Conservation (phyloP, 202 grass and related monocot species). For the Elaeis oleifera region DNA sequence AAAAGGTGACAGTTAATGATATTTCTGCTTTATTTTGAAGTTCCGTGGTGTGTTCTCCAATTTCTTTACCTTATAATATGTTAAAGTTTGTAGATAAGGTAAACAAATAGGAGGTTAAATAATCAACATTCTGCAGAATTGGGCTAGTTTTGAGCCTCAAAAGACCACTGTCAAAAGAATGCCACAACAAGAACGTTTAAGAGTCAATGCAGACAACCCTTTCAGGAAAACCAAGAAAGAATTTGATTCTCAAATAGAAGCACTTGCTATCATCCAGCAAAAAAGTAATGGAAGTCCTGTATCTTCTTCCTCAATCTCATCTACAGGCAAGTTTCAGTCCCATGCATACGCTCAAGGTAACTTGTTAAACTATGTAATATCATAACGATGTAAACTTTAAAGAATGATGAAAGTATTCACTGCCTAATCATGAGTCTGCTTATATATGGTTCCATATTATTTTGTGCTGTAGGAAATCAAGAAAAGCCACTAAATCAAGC, state of each 20-base stretch:
- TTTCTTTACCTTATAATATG: too few relatives aligned
- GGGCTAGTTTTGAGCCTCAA: conserved; percentile 64
- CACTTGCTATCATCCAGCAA: conserved; percentile 29
- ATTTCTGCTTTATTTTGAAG: too few relatives aligned
- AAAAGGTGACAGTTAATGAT: too few relatives aligned
- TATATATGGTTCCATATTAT: background rate
- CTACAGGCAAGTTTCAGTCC: conserved; percentile 34
- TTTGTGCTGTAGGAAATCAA: conserved; percentile 32
- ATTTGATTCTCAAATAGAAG: conserved; percentile 61
- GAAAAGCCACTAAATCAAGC: conserved; percentile 31
- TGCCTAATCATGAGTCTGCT: background rate
- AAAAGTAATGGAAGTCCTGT: conserved; percentile 30
- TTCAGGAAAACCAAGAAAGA: conserved; percentile 76
- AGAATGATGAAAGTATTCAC: background rate
- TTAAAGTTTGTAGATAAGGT: too few relatives aligned
- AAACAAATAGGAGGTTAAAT: background rate
- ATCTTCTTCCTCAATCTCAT: conserved; percentile 43
- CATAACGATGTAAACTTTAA: conserved; percentile 11
- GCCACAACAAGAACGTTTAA: conserved; percentile 51
- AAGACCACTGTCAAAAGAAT: conserved; percentile 93
- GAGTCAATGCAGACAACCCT: conserved; percentile 51
- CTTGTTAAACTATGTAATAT: conserved; percentile 18
- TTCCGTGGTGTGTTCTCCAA: too few relatives aligned
- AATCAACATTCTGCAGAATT: conserved; percentile 44
- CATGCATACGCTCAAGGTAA: conserved; percentile 29